Conservation (phyloP, 306 rosid species). For the Mimosa pudica region DNA sequence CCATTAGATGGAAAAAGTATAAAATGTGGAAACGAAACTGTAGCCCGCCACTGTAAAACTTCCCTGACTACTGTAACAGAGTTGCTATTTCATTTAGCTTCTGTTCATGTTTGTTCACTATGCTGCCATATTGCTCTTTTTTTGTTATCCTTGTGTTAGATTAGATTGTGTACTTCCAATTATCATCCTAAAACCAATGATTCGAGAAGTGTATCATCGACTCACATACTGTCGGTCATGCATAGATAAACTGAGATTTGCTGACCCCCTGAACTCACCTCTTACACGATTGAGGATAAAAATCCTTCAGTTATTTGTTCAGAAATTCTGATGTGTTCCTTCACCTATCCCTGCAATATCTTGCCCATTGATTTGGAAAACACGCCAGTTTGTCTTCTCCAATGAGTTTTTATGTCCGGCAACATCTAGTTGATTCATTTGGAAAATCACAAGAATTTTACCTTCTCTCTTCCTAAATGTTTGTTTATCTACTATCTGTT, state of each 20-base stretch:
- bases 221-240: not conserved
- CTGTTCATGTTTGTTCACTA: not conserved
- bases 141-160: not conserved
- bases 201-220: not conserved
- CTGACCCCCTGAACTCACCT: not conserved
- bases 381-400: not conserved
- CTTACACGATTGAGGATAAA: not conserved
- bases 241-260: not conserved
- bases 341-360: not conserved
- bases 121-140: not conserved
- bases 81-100: not conserved
- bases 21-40: not conserved
- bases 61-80: not conserved
- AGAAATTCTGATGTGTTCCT: not conserved
- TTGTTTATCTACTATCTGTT: not conserved
- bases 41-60: not conserved
- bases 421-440: conserved; percentile 7
- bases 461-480: not conserved
- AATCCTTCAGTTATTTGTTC: not conserved
- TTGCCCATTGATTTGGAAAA: conserved; percentile 1
- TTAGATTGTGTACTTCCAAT: not conserved
- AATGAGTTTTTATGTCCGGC: not conserved
- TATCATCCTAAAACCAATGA: not conserved
- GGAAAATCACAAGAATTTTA: not conserved
- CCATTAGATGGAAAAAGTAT: not conserved